Evolutionary conservation across 139 green algal genomes (phyloP).

Genomic region (Chlorokybus atmophyticus): DNA sequence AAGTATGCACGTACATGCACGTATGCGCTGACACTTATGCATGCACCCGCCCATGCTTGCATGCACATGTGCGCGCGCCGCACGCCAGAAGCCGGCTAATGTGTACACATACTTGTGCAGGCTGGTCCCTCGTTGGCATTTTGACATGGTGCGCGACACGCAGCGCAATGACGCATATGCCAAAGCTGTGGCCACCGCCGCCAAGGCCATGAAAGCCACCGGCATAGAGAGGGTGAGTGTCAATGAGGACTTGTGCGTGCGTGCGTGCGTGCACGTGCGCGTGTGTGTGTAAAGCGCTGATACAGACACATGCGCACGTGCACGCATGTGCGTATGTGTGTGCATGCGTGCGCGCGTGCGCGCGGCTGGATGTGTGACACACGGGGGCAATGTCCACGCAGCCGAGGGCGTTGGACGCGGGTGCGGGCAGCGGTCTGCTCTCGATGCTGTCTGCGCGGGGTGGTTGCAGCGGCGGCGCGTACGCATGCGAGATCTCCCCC

Average conservation of each 20-base stretch:
- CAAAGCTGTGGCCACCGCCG: constrained; percentile 31
- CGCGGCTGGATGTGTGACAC: no score
- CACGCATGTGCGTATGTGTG: no score
- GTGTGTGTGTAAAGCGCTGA: no score
- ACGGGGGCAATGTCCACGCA: no score
- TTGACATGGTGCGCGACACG: constrained; percentile 63
- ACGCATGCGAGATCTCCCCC: constrained; percentile 35
- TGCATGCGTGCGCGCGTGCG: no score
- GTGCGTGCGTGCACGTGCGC: no score
- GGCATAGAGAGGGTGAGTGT: constrained; percentile 4
- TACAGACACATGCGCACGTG: no score
- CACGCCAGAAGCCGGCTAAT: background rate
- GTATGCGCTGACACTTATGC: no score
- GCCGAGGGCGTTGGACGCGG: constrained; percentile 50
- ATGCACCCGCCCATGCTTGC: no score
- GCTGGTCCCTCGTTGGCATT: constrained; percentile 60
- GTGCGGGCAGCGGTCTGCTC: constrained; percentile 53
- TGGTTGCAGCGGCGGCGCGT: constrained; percentile 38
- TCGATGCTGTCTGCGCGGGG: constrained; percentile 58
- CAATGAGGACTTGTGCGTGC: no score
- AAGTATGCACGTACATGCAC: no score
- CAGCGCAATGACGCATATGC: constrained; percentile 53
- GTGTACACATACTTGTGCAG: background rate
- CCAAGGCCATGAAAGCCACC: constrained; percentile 9
- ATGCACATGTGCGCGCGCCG: no score